Evolutionary conservation across 2,329 filamentous ascomycete species (phyloP), one percentile per base, ranked within the genome.

Genomic region (Shiraia sp.): DNA sequence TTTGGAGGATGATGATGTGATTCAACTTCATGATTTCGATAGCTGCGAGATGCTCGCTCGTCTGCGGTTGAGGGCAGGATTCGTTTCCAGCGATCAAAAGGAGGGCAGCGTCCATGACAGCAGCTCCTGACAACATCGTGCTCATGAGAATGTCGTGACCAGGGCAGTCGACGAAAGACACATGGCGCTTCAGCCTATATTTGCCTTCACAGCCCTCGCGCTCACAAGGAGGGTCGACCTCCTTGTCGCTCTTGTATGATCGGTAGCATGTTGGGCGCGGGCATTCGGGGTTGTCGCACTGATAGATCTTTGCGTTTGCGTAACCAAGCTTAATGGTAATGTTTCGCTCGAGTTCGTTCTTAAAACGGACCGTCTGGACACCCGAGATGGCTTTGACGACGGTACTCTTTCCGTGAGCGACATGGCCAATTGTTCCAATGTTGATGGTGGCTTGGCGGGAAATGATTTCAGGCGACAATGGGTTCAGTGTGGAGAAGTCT

Each of bases 131-230:
- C 80, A 99, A 86, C 93, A 99, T 99, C 63, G 93, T 99, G 76
- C 92, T 97, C 93, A 99, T 99, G 72, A 99, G 91, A 90, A 99
- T 99, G 77, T 99, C 93, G 88, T 99, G 93, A 74, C 93, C 93
- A 42, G 93, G 93, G 80, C 93, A 97, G 74, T 97, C 93, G 59
- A 97, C 93, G 71, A 97, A 99, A 12, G 89, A 92, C 56, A 69
- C 61, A 38, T 59, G 49, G 24, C 48, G 84, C 64, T 95, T 75
- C 65, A 99, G 76, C 66, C 89, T 79, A 76, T 97, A 99, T 65
- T 79, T 92, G 45, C 93, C 93, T 44, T 74, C 75, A 68, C 93
- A 99, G 57, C 91, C 92, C 51, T 96, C 88, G 57, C 93, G 83
- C 78, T 99, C 93, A 66, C 93, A 99, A 31, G 90, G 86, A 54